Base-by-base conservation (phyloP, 108 stramenopile species). In the Stephanodiscus minutulus region DNA sequence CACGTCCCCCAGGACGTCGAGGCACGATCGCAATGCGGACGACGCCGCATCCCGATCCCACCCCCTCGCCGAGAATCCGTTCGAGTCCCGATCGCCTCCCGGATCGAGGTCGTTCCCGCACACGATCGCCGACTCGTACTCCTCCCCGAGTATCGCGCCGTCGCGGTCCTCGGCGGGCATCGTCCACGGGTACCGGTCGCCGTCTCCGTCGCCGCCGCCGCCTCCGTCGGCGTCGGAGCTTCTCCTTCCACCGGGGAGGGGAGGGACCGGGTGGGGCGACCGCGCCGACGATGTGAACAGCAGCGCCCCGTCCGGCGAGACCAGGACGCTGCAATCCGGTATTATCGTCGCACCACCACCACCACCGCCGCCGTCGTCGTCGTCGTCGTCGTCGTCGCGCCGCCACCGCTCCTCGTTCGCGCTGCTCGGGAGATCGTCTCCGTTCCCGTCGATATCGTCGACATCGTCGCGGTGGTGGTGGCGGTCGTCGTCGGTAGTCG, bases 291-390 rank as follows among this genome's bases (percentile, higher is more conserved):
- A 17, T 70, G 65, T 41, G 85, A 73, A 70, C 43, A 91, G 59
- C 29, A 91, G 62, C 5, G 83, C 84, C 28, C 90, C 90, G 64
- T 91, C 86, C 18, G 90, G 86, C 0, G 86, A 87, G 4, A 88
- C 87, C 35, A 88, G 59, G 12, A 91, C 86, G 25, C 76, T 79
- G 46, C 87, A 88, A 70, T 91, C 87, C 12, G 66, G 50, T 50
- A 87, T 35, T 17, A 74, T 72, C 15, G 72, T 66, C 10, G 37
- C 7, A 7, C 4, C 2, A n/a, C n/a, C n/a, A n/a, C n/a, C n/a
- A n/a, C n/a, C n/a, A n/a, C n/a, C n/a, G 15, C 9, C 25, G 52
- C 21, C 33, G 12, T 70, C 56, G 22, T 20, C 27, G 37, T 59
- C 13, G 24, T 11, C 44, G 43, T 22, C 24, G 52, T 60, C 28